phyloP scores from a whole-genome alignment of 495 filamentous ascomycete species.

The Acidiella bohemica region DNA sequence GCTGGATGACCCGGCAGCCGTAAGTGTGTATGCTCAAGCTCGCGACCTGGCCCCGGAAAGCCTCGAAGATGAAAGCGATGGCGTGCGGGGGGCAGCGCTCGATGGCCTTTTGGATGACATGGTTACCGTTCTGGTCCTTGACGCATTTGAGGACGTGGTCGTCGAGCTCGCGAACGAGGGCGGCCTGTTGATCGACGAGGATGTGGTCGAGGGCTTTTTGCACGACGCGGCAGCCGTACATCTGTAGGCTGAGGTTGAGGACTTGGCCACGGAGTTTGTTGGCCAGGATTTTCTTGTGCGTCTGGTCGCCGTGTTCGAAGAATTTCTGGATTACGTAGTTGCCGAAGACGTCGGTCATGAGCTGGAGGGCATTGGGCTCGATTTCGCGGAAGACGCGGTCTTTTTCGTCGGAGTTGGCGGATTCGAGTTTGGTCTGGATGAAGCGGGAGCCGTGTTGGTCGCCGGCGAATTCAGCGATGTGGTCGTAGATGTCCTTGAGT shows the following conservation, averaged over 20 bases:
- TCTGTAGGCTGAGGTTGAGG: slow-evolving; percentile 63
- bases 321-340: slow-evolving; percentile 99
- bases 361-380: slow-evolving; percentile 61
- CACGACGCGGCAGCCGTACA: slow-evolving; percentile 93
- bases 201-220: slow-evolving; percentile 95
- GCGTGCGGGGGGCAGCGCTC: slow-evolving; percentile 69
- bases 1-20: slow-evolving; percentile 86
- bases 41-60: slow-evolving; percentile 69
- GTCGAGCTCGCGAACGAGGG: slow-evolving; percentile 71
- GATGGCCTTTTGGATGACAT: slow-evolving; percentile 92
- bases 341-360: slow-evolving; percentile 95
- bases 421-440: slow-evolving; percentile 88
- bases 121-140: slow-evolving; percentile 87
- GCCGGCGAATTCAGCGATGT: slow-evolving; percentile 88
- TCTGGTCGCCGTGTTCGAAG: slow-evolving; percentile 91
- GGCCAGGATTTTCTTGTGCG: slow-evolving; percentile 78
- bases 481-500: slow-evolving; percentile 79
- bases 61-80: slow-evolving; percentile 79
- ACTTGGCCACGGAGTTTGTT: slow-evolving; percentile 78
- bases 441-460: slow-evolving; percentile 94
- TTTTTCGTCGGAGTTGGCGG: slow-evolving; percentile 93
- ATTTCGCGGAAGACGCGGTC: slow-evolving; percentile 88
- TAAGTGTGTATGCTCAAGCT: slow-evolving; percentile 67
- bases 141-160: slow-evolving; percentile 66
- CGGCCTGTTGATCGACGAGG: slow-evolving; percentile 75